A percentile compares a stretch with the other conserved stretches of the same genome.
Evolutionary conservation across 176 grass and related monocot genomes (phyloP).

Genomic region (Hsuehochloa calcarea): DNA sequence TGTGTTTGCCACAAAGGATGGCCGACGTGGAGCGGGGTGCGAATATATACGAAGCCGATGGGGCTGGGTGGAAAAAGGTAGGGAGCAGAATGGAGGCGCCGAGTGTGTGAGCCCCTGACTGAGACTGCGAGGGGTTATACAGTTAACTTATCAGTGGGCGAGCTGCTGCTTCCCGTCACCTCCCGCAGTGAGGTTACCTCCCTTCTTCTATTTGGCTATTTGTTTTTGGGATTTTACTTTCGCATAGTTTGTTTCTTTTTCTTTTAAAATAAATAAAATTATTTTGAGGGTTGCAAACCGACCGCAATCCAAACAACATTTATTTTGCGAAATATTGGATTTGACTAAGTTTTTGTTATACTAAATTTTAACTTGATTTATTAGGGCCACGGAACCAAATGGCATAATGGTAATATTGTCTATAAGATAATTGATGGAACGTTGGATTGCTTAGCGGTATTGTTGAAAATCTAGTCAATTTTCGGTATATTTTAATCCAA

Average conservation of each 20-base stretch:
- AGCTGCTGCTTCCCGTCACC: slow-evolving; percentile 13
- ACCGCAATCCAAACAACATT: too few species aligned
- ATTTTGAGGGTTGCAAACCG: neutral
- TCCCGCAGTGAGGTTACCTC: neutral
- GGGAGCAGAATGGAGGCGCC: slow-evolving; percentile 25
- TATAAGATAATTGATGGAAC: neutral
- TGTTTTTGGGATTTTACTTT: neutral
- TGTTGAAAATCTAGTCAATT: too few species aligned
- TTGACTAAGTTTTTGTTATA: too few species aligned
- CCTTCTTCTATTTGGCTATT: too few species aligned
- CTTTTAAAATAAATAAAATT: too few species aligned
- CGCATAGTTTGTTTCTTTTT: neutral
- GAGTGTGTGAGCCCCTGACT: slow-evolving; percentile 40
- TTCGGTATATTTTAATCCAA: too few species aligned
- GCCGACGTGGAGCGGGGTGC: neutral
- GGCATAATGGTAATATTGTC: neutral
- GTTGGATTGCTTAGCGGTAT: too few species aligned
- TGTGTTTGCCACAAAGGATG: neutral
- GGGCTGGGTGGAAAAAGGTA: slow-evolving; percentile 26
- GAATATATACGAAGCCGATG: slow-evolving; percentile 45
- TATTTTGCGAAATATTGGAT: too few species aligned
- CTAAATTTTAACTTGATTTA: too few species aligned
- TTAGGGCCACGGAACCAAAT: too few species aligned
- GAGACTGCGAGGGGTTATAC: slow-evolving; percentile 11
- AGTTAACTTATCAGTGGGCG: neutral